Percentiles rank a stretch among this genome's conserved stretches.
phyloP scores from a whole-genome alignment of 129 eudicot genomes.

The Sambucus nigra region DNA sequence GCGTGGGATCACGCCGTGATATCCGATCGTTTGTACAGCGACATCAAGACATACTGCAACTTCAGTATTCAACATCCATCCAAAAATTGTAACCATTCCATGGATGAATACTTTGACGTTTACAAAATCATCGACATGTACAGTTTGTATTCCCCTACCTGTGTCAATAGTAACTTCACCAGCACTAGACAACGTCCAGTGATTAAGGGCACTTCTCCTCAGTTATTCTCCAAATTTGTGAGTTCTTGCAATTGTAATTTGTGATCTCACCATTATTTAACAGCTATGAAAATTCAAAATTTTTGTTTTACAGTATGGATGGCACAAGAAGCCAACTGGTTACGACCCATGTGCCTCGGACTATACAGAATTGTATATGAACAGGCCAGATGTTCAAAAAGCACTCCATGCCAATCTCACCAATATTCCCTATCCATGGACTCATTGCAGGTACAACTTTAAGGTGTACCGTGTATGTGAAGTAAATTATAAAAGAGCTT shows the following conservation, averaged over 20 bases:
- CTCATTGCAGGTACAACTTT: conserved; percentile 64
- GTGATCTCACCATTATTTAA: no score
- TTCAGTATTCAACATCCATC: conserved; percentile 24
- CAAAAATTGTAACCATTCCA: conserved; percentile 23
- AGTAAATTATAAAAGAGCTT: no score
- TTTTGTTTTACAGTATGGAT: conserved; percentile 38
- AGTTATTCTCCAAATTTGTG: conserved; percentile 37
- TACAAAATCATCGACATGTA: conserved; percentile 76
- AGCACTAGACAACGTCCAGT: conserved; percentile 22
- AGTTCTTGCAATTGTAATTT: no score
- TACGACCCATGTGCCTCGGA: conserved; percentile 63
- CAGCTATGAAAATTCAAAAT: no score
- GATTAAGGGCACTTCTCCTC: conserved; percentile 32
- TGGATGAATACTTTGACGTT: conserved; percentile 39
- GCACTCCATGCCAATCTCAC: conserved; percentile 91
- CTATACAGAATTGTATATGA: conserved; percentile 50
- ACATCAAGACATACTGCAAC: conserved; percentile 41
- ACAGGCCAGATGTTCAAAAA: conserved; percentile 62
- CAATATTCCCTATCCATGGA: conserved; percentile 62
- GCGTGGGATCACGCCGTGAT: conserved; percentile 89
- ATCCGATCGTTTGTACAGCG: conserved; percentile 43
- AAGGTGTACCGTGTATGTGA: no score
- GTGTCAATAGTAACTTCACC: conserved; percentile 26
- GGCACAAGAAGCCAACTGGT: conserved; percentile 55
- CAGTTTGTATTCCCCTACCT: conserved; percentile 66